Evolutionary conservation across 2,329 filamentous ascomycete genomes (phyloP).

Genomic region (Colletotrichum camelliae): DNA sequence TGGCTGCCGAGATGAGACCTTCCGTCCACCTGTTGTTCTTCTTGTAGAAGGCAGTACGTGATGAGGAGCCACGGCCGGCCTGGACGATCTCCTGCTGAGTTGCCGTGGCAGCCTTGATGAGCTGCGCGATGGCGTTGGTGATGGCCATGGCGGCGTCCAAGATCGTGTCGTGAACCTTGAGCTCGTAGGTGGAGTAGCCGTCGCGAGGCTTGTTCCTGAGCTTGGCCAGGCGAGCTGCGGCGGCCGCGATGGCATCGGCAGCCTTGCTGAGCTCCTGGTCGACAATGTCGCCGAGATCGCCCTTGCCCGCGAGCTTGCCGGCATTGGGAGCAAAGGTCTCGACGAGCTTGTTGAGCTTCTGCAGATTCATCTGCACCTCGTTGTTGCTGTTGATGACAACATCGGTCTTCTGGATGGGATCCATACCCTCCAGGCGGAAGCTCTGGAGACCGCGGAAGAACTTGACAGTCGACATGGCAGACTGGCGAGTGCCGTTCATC

Average conservation of each 20-base stretch:
- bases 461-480: slow-evolving; percentile 85
- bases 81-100: slow-evolving; percentile 97
- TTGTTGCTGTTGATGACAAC: slow-evolving; percentile 98
- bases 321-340: slow-evolving; percentile 91
- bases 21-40: slow-evolving; percentile 99
- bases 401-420: slow-evolving; percentile 91
- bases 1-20: slow-evolving; percentile 94
- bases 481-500: slow-evolving; percentile 80
- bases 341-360: slow-evolving; percentile 91
- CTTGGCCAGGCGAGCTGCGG: slow-evolving; percentile 86
- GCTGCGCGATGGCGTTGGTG: slow-evolving; percentile 88
- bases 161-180: slow-evolving; percentile 95
- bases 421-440: slow-evolving; percentile 89
- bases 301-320: slow-evolving; percentile 78
- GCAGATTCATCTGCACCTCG: slow-evolving; percentile 92
- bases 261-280: slow-evolving; percentile 92
- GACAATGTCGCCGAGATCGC: slow-evolving; percentile 91
- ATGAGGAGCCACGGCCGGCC: slow-evolving; percentile 86
- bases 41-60: slow-evolving; percentile 96
- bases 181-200: slow-evolving; percentile 93
- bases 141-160: slow-evolving; percentile 92
- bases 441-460: slow-evolving; percentile 96
- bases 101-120: slow-evolving; percentile 92
- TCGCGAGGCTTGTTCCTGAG: slow-evolving; percentile 97
- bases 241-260: slow-evolving; percentile 92